Evolutionary conservation across 305 asterid species (phyloP), one percentile per base, ranked within the genome.

Genomic region (Fraxinus paxiana): DNA sequence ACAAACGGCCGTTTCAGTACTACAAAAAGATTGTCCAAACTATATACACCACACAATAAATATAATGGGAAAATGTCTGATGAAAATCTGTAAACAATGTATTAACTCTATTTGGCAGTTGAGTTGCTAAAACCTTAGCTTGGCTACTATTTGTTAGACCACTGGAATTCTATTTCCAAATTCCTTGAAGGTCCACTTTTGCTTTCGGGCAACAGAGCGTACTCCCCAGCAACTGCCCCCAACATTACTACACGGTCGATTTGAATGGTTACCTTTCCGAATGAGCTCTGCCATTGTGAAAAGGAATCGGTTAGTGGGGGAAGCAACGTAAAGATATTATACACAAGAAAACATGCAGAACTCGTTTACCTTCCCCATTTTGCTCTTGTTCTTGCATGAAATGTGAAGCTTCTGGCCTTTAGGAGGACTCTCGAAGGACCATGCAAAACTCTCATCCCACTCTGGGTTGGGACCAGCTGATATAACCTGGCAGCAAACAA

Each of bases 301-400:
- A 81, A 34, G 24, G 63, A 73, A 71, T 37, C 35, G 15, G 34
- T 82, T 51, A 86, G 79, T 1, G 61, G 43, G 59, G 9, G 34
- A 78, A 24, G 79, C 26, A 74, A 7, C 4, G 79, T 33, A 77
- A 8, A 5, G 6, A 75, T 78, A 82, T 38, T 73, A 41, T 73
- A n/a, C 2, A 46, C 22, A 31, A 59, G 46, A 82, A 41, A 74
- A 3, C 12, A 69, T 13, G 18, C 17, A 6, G 0, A 26, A 43
- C 26, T 75, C 43, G 46, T 33, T 76, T 84, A 94, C 98, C 98
- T 95, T 95, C 72, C 99, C 99, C 98, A 95, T 90, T 85, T 95
- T 95, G 95, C 98, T 95, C 94, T 95, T 92, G 86, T 95, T 95
- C 92, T 95, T 95, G 97, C 99, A 95, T 37, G 99, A 95, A 81